Percentiles rank a stretch among this genome's conserved stretches.
Conservation (phyloP, 1,284 basidiomycete genomes). For the Rhodotorula sp. region DNA sequence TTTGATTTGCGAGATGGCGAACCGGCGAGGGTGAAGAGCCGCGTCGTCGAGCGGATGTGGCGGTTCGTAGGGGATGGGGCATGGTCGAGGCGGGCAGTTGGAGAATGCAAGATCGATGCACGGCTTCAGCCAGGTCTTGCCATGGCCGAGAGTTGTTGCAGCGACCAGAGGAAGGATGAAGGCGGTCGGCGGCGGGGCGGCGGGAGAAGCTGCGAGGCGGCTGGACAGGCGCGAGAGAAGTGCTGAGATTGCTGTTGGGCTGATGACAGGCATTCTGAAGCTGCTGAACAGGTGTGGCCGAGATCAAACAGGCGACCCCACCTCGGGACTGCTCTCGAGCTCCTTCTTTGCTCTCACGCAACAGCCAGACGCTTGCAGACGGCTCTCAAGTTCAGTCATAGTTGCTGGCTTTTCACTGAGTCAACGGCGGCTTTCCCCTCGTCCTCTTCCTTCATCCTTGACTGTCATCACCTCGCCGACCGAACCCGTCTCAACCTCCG, state of each 20-base stretch:
- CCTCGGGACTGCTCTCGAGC: not conserved
- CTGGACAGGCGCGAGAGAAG: not conserved
- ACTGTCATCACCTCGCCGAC: not conserved
- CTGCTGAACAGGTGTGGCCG: too few relatives aligned
- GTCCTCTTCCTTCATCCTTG: not conserved
- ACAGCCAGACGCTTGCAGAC: too few relatives aligned
- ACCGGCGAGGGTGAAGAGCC: constrained; percentile 10
- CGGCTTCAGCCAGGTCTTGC: constrained; percentile 12
- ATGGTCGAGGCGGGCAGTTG: not conserved
- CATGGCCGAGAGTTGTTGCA: constrained; percentile 20
- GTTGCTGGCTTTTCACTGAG: too few relatives aligned
- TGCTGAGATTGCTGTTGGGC: not conserved
- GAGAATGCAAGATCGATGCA: constrained; percentile 5
- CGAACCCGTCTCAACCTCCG: too few relatives aligned
- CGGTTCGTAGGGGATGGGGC: constrained; percentile 3
- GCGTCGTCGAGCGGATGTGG: constrained; percentile 4
- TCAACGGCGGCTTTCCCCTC: not conserved
- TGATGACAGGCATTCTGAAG: too few relatives aligned
- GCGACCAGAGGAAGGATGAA: constrained; percentile 20
- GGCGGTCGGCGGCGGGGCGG: not conserved
- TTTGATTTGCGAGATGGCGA: constrained; percentile 20
- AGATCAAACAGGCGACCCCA: too few relatives aligned
- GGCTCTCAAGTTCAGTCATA: too few relatives aligned
- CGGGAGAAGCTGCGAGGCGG: not conserved
- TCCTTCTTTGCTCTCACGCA: not conserved